phyloP scores from a whole-genome alignment of 176 grass and related monocot genomes.

The Oryza australiensis region DNA sequence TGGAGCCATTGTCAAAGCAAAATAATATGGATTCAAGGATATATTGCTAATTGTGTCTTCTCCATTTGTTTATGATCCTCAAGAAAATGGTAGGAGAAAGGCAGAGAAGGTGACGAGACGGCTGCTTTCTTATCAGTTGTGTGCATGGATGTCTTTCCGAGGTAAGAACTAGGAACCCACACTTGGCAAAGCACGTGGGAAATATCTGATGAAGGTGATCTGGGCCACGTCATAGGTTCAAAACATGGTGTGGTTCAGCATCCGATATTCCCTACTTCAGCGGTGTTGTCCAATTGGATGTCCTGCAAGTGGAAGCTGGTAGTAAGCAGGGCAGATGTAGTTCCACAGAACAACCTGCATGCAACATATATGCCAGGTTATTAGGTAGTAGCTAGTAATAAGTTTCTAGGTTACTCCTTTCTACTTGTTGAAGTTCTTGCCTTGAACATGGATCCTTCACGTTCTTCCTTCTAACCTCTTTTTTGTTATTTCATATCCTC shows the following conservation, averaged over 20 bases:
- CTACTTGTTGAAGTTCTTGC: background rate
- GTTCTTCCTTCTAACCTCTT: background rate
- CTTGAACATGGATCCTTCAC: background rate
- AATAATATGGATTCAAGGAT: background rate
- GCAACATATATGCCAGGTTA: slow-evolving; percentile 3
- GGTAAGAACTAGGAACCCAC: slow-evolving; percentile 18
- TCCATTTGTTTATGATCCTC: slow-evolving; percentile 13
- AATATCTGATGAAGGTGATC: slow-evolving; percentile 3
- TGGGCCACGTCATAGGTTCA: background rate
- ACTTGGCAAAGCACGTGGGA: slow-evolving; percentile 31
- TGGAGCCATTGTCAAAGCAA: background rate
- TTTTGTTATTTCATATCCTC: background rate
- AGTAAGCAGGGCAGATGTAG: background rate
- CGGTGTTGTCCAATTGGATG: background rate
- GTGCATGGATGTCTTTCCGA: slow-evolving; percentile 55
- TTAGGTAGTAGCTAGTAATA: background rate
- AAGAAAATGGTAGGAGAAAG: slow-evolving; percentile 11
- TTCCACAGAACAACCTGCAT: slow-evolving; percentile 14
- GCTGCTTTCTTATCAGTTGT: slow-evolving; percentile 42
- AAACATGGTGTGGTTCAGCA: slow-evolving; percentile 6
- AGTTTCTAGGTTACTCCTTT: background rate
- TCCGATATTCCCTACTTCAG: background rate
- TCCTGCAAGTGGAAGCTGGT: background rate
- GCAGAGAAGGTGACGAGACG: slow-evolving; percentile 20
- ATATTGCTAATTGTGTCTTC: background rate